A percentile compares a stretch with the other conserved stretches of the same genome.
Conservation (phyloP, 352 stramenopile genomes). For the Phytophthora idaei region DNA sequence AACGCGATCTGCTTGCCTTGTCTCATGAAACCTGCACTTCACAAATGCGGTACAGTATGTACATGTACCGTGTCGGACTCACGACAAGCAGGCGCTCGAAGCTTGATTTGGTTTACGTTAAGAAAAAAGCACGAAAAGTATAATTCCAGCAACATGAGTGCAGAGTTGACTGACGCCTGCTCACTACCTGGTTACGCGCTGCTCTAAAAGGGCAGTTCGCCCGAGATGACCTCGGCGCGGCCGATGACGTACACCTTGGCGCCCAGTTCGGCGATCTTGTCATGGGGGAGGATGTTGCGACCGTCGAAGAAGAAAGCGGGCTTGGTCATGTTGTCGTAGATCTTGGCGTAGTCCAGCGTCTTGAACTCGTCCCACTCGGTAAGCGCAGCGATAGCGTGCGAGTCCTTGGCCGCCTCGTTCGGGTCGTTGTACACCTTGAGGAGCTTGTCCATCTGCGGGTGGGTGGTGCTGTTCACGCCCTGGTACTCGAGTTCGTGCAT, state of each 20-base stretch:
- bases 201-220: conserved; percentile 69
- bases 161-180: neutral
- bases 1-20: too few species aligned
- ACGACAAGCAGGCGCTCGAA: neutral
- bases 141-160: conserved; percentile 8
- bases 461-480: conserved; percentile 90
- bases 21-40: too few species aligned
- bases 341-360: conserved; percentile 95
- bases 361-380: conserved; percentile 99
- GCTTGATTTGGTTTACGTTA: conserved; percentile 35
- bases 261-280: conserved; percentile 93
- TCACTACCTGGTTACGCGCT: conserved; percentile 9
- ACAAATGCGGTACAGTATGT: too few species aligned
- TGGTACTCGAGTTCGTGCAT: conserved; percentile 84
- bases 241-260: conserved; percentile 99
- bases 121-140: conserved; percentile 28
- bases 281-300: conserved; percentile 96
- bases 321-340: conserved; percentile 98
- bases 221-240: conserved; percentile 67
- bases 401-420: conserved; percentile 93
- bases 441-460: conserved; percentile 90
- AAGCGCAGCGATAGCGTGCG: conserved; percentile 94
- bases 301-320: conserved; percentile 99
- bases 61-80: too few species aligned
- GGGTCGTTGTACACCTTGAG: conserved; percentile 77